Percentiles rank a stretch among this genome's conserved stretches.
These are phyloP conservation scores for Blastobotrys malaysiensis DNA, from an alignment of 1,139 yeast species.

Conservation along the genomic window DNA sequence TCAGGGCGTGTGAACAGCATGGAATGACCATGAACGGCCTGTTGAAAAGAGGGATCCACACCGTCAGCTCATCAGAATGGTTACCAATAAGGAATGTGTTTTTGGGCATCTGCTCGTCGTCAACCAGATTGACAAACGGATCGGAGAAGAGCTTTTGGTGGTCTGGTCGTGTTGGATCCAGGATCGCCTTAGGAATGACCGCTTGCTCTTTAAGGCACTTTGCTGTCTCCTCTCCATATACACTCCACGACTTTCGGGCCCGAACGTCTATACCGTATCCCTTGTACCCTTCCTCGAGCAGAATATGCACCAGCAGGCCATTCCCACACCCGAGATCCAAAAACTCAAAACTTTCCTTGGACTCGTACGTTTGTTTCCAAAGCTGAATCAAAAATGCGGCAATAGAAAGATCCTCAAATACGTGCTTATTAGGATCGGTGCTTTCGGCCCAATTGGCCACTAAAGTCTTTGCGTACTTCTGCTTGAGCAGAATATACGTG, in stretches of 20 bases:
- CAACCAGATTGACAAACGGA: constrained; percentile 52
- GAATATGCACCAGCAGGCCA: constrained; percentile 74
- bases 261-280: constrained; percentile 92
- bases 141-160: constrained; percentile 41
- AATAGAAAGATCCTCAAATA: constrained; percentile 91
- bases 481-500: constrained; percentile 71
- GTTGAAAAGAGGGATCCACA: constrained; percentile 90
- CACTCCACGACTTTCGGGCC: constrained; percentile 78
- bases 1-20: constrained; percentile 85
- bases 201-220: constrained; percentile 63
- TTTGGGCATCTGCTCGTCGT: constrained; percentile 32
- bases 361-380: constrained; percentile 61
- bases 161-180: constrained; percentile 54
- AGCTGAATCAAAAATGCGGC: constrained; percentile 92
- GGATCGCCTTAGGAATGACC: constrained; percentile 64
- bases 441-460: constrained; percentile 88
- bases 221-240: constrained; percentile 61
- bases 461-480: constrained; percentile 67
- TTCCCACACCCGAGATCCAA: constrained; percentile 95
- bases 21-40: constrained; percentile 89
- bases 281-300: constrained; percentile 69
- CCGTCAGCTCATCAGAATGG: constrained; percentile 91
- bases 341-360: constrained; percentile 53
- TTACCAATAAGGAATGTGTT: constrained; percentile 86
- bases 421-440: constrained; percentile 94